These are phyloP conservation scores for Sarocladium oryzae DNA, from an alignment of 2,329 filamentous ascomycete species.

Conservation along the genomic window DNA sequence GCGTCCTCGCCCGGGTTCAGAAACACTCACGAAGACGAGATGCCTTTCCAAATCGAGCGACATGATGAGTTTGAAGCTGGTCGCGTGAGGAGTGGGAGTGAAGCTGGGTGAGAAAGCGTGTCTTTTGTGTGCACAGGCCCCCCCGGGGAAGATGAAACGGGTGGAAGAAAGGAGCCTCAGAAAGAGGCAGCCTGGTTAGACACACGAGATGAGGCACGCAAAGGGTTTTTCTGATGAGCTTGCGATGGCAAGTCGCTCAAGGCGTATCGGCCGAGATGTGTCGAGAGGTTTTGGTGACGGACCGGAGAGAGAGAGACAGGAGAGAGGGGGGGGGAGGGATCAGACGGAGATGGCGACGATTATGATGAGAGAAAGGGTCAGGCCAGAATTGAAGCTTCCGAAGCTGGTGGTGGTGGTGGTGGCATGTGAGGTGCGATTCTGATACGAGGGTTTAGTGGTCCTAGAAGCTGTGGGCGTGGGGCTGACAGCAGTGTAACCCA, in stretches of 20 bases:
- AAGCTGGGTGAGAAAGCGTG: background rate
- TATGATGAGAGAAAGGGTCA: slow-evolving; percentile 7
- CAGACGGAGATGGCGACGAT: slow-evolving; percentile 9
- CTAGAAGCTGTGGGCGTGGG: slow-evolving; percentile 1
- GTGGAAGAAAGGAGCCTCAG: too few relatives aligned
- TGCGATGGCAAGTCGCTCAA: too few relatives aligned
- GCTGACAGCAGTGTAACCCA: background rate
- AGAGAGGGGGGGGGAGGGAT: background rate
- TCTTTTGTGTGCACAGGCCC: too few relatives aligned
- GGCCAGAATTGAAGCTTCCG: slow-evolving; percentile 1
- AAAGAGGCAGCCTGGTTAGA: too few relatives aligned
- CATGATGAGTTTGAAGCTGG: slow-evolving; percentile 33
- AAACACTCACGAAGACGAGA: slow-evolving; percentile 64
- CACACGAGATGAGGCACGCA: too few relatives aligned
- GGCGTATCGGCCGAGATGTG: too few relatives aligned
- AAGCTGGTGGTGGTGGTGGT: too few relatives aligned
- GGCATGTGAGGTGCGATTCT: slow-evolving; percentile 6
- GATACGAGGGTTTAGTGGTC: background rate
- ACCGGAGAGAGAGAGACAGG: background rate
- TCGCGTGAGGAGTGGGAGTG: background rate
- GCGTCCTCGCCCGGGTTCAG: background rate
- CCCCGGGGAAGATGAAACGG: too few relatives aligned
- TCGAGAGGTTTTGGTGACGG: background rate
- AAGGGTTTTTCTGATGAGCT: too few relatives aligned
- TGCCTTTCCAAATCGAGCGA: slow-evolving; percentile 76